Base-by-base conservation (phyloP, 1,284 basidiomycete species). In the Wolfiporia cocos region DNA sequence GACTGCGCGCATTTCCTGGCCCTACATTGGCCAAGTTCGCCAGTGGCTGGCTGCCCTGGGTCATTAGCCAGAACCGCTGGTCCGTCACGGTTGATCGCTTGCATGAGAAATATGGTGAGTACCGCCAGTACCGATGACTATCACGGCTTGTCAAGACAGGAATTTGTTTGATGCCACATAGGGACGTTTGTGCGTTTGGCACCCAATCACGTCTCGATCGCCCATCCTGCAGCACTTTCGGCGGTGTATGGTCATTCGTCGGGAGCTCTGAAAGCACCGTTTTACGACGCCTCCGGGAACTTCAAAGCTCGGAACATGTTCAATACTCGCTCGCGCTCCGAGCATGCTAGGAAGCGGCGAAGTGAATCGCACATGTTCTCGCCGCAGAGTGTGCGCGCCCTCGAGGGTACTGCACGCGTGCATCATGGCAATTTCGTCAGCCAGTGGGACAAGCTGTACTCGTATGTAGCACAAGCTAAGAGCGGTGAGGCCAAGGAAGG, bases 271-370 rank as follows among this genome's bases (percentile, higher is more conserved):
- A 70, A 71, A 50, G 49, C 63, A 5, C 54, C 58, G 30, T 69
- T 69, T 58, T 72, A 76, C 61, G 70, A 74, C 43, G 65, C 68
- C 7, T 74, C 74, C 46, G 67, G 58, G 20, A 37, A 44, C 21
- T 37, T 41, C 31, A 60, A 60, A 41, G 44, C 53, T n/a, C n/a
- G n/a, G n/a, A n/a, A n/a, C n/a, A n/a, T n/a, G n/a, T n/a, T n/a
- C n/a, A n/a, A n/a, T n/a, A 70, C 71, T 1, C 61, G 73, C n/a
- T 68, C 72, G 45, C 65, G 72, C 15, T 58, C 63, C 4, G 73
- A 76, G 47, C 76, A 78, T 57, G 66, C 71, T 0, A 61, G 70
- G 40, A 74, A 73, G 58, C 64, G 72, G 48, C 69, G 67, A 57
- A 63, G 72, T 42, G 65, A 71, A 9, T 66, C 69, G 32, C 65